Evolutionary conservation across 164 flowering plant genomes (phyloP).

Genomic region (Vitis rupestris): DNA sequence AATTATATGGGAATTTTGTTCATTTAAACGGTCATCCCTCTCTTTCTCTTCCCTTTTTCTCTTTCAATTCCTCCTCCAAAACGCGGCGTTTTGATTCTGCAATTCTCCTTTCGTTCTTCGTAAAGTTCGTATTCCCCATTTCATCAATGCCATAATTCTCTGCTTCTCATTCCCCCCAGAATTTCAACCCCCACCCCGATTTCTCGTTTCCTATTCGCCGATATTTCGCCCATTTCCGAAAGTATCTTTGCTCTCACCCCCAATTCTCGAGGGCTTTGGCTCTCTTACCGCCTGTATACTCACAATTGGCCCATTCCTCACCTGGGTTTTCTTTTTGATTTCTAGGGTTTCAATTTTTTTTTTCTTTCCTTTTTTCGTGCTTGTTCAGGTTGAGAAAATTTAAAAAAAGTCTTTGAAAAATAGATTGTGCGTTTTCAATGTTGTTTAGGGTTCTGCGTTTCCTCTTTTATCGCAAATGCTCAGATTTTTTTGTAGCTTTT

Average conservation of each 20-base stretch:
- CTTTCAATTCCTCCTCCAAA: conserved; percentile 2
- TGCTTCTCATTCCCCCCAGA: background rate
- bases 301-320: background rate
- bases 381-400: background rate
- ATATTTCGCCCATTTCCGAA: background rate
- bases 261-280: background rate
- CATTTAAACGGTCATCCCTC: background rate
- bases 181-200: background rate
- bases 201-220: conserved; percentile 13
- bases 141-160: background rate
- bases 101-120: background rate
- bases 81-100: background rate
- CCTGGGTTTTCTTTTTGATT: background rate
- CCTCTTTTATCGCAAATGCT: background rate
- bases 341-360: conserved; percentile 5
- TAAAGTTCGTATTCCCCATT: background rate
- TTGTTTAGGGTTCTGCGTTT: background rate
- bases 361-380: background rate
- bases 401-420: background rate
- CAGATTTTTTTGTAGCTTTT: background rate
- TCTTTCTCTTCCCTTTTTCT: background rate
- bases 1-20: no score
- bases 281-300: background rate
- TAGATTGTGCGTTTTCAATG: background rate
- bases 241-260: background rate